These are phyloP conservation scores for Aspergillus olivimuriae DNA, from an alignment of 495 filamentous ascomycete genomes.

Conservation along the genomic window DNA sequence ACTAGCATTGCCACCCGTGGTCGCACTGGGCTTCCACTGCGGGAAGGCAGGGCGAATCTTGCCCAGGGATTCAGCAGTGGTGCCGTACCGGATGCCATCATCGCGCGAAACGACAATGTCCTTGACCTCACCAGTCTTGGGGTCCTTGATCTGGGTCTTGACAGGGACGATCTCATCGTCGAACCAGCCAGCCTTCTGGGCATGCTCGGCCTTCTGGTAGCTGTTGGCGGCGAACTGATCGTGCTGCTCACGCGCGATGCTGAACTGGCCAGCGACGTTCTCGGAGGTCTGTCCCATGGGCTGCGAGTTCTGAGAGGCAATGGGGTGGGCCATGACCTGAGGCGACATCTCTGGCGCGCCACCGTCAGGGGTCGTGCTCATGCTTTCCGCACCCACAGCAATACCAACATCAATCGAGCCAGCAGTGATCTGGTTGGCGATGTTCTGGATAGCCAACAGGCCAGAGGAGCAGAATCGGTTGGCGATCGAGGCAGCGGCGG, in stretches of 20 bases:
- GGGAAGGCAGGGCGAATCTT: slow-evolving; percentile 91
- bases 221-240: slow-evolving; percentile 80
- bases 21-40: slow-evolving; percentile 75
- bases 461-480: slow-evolving; percentile 98
- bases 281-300: slow-evolving; percentile 96
- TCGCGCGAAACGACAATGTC: slow-evolving; percentile 74
- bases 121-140: slow-evolving; percentile 70
- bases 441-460: slow-evolving; percentile 85
- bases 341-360: slow-evolving; percentile 69
- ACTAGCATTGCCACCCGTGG: slow-evolving; percentile 85
- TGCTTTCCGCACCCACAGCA: slow-evolving; percentile 82
- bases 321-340: slow-evolving; percentile 59
- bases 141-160: slow-evolving; percentile 70
- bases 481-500: slow-evolving; percentile 64
- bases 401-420: slow-evolving; percentile 85
- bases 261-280: slow-evolving; percentile 85
- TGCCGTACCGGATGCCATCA: slow-evolving; percentile 86
- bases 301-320: slow-evolving; percentile 76
- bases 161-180: slow-evolving; percentile 91
- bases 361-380: slow-evolving; percentile 68
- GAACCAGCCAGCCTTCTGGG: slow-evolving; percentile 88
- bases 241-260: slow-evolving; percentile 65
- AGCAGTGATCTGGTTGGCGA: slow-evolving; percentile 76
- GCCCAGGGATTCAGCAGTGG: slow-evolving; percentile 68
- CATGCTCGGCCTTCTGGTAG: slow-evolving; percentile 77